Evolutionary conservation across 2,329 filamentous ascomycete species (phyloP).

Genomic region (Colletotrichum sojae): DNA sequence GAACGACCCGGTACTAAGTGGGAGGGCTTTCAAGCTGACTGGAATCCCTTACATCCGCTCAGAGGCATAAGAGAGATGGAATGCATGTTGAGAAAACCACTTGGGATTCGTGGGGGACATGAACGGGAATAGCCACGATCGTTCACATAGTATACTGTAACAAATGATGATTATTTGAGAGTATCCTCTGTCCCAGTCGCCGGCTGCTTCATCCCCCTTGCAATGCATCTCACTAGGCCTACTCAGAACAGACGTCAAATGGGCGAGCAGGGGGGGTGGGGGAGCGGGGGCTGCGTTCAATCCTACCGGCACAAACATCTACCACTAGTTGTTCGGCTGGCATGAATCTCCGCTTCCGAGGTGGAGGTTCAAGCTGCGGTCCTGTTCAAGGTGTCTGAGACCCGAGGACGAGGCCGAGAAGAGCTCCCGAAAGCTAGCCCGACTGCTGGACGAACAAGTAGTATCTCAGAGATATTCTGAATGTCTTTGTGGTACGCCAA

Average conservation of each 20-base stretch:
- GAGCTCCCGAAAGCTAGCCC: neutral
- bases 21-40: conserved; percentile 60
- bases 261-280: neutral
- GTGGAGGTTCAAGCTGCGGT: no score
- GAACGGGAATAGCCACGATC: neutral
- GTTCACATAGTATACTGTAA: neutral
- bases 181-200: neutral
- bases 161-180: neutral
- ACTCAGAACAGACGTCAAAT: neutral
- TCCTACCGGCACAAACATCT: no score
- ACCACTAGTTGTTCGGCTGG: no score
- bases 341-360: no score
- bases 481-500: no score
- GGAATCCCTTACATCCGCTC: conserved; percentile 60
- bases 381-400: neutral
- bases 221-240: no score
- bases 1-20: conserved; percentile 55
- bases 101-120: neutral
- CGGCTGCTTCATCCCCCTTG: no score
- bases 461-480: neutral
- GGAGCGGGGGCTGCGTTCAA: neutral
- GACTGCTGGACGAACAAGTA: no score
- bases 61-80: neutral
- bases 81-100: neutral
- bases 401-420: neutral